Conservation (phyloP, 1,284 basidiomycete genomes). For the Amylostereum chailletii region DNA sequence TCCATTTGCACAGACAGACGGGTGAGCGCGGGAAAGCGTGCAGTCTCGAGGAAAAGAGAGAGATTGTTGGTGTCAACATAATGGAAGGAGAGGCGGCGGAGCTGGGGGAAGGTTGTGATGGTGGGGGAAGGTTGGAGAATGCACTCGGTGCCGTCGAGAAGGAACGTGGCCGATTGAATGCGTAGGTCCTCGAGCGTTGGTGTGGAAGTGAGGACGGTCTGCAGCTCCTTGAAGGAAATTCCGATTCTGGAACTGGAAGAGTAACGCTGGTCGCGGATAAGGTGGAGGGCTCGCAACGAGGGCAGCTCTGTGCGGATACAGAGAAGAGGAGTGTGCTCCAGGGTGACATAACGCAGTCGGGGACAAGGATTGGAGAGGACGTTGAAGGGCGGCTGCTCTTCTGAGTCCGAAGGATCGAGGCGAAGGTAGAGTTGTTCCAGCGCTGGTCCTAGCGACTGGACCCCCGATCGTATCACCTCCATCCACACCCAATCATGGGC, state of each 20-base stretch:
- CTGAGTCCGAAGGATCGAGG: constrained; percentile 19
- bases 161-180: constrained; percentile 20
- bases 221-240: constrained; percentile 20
- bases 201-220: constrained; percentile 16
- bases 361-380: constrained; percentile 21
- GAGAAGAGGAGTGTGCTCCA: constrained; percentile 23
- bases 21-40: constrained; percentile 16
- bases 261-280: constrained; percentile 21
- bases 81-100: constrained; percentile 17
- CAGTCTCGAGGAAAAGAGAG: constrained; percentile 21
- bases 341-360: constrained; percentile 17
- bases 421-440: constrained; percentile 22
- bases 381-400: constrained; percentile 18
- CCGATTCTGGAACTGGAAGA: constrained; percentile 17
- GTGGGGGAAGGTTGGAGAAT: constrained; percentile 17
- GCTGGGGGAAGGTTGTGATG: constrained; percentile 14
- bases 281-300: constrained; percentile 16
- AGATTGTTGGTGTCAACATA: constrained; percentile 21
- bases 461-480: constrained; percentile 16
- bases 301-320: constrained; percentile 19
- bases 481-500: constrained; percentile 23
- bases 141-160: constrained; percentile 19
- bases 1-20: constrained; percentile 23
- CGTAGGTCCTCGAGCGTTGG: constrained; percentile 19
- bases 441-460: constrained; percentile 16